phyloP scores from a whole-genome alignment of 192 early-diverging fungal species.

The Coemansia sp. region DNA sequence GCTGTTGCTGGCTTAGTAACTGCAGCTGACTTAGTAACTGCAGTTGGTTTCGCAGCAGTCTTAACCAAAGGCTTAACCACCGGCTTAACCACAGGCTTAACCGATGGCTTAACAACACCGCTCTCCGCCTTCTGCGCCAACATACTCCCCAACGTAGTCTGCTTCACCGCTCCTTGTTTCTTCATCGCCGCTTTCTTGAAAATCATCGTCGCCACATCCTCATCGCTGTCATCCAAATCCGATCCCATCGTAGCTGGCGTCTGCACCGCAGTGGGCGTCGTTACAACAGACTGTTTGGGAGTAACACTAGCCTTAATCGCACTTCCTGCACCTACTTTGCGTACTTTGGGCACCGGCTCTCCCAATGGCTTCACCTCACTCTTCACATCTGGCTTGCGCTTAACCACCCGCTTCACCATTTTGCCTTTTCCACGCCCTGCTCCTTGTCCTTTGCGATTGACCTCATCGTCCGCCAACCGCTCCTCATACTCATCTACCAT shows the following conservation, averaged over 20 bases:
- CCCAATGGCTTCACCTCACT: conserved; percentile 13
- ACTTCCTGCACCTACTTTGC: not conserved
- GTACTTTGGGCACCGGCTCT: conserved; percentile 9
- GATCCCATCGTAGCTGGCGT: conserved; percentile 34
- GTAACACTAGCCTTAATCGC: not conserved
- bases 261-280: not conserved
- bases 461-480: conserved; percentile 40
- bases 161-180: conserved; percentile 12
- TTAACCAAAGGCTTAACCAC: not conserved
- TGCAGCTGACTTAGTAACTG: too few species aligned
- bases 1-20: too few species aligned
- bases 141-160: conserved; percentile 31
- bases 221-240: conserved; percentile 53
- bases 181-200: conserved; percentile 38
- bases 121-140: conserved; percentile 16
- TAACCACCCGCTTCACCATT: conserved; percentile 19
- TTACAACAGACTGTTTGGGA: not conserved
- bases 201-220: conserved; percentile 36
- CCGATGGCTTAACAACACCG: not conserved
- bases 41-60: too few species aligned
- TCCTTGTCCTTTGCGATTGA: conserved; percentile 40
- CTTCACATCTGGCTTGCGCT: conserved; percentile 49
- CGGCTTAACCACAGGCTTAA: conserved; percentile 8
- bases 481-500: conserved; percentile 41
- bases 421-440: conserved; percentile 38